These are phyloP conservation scores for Porphyrellus cyaneotinctus DNA, from an alignment of 768 basidiomycete species.

Conservation along the genomic window DNA sequence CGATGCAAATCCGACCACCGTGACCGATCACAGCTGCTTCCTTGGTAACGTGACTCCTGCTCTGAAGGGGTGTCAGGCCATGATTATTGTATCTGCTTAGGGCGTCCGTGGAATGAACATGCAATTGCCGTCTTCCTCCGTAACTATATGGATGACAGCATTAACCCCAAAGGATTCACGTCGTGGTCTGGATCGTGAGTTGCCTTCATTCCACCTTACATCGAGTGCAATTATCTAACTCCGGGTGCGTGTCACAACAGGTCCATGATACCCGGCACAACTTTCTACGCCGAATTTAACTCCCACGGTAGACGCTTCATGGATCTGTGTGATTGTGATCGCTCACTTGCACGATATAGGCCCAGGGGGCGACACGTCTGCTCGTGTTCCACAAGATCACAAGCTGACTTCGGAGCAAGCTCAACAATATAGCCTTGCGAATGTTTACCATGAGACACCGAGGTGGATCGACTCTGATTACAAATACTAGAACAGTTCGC, in stretches of 20 bases:
- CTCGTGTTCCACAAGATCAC: slow-evolving; percentile 45
- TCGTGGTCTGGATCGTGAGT: slow-evolving; percentile 36
- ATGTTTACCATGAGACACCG: slow-evolving; percentile 48
- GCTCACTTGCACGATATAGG: slow-evolving; percentile 33
- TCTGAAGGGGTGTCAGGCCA: no score
- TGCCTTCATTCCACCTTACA: background rate
- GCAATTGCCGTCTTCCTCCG: slow-evolving; percentile 51
- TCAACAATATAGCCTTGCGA: slow-evolving; percentile 38
- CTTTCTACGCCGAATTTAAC: slow-evolving; percentile 55
- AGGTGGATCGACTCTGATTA: slow-evolving; percentile 56
- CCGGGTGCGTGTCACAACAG: slow-evolving; percentile 33
- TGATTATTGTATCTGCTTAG: slow-evolving; percentile 3
- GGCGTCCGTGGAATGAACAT: slow-evolving; percentile 60
- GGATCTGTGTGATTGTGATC: background rate
- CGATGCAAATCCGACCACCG: slow-evolving; percentile 49
- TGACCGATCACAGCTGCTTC: slow-evolving; percentile 44
- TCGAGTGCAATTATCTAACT: background rate
- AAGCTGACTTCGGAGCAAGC: slow-evolving; percentile 32
- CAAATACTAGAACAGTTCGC: background rate
- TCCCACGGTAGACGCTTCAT: slow-evolving; percentile 40
- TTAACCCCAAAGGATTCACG: slow-evolving; percentile 48
- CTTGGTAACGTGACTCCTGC: slow-evolving; percentile 39
- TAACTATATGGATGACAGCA: slow-evolving; percentile 57
- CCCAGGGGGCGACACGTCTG: slow-evolving; percentile 46
- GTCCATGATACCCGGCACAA: slow-evolving; percentile 48